A percentile compares a stretch with the other conserved stretches of the same genome.
Evolutionary conservation across 2,329 filamentous ascomycete species (phyloP).

Genomic region (Metarhizium album): DNA sequence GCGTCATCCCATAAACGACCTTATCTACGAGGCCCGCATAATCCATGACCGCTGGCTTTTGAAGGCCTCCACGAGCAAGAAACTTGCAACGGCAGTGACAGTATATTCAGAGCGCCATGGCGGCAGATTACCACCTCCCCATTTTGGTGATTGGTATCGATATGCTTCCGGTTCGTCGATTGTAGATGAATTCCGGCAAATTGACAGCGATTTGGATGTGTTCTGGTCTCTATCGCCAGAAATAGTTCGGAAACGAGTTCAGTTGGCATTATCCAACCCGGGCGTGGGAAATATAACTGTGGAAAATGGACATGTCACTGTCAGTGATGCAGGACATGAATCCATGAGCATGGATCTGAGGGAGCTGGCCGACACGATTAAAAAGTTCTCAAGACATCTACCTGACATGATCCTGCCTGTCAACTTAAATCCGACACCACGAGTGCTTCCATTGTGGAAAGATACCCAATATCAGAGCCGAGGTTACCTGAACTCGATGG

Average conservation of each 20-base stretch:
- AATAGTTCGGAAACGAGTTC: conserved; percentile 51
- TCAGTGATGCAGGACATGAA: conserved; percentile 23
- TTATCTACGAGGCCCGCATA: conserved; percentile 38
- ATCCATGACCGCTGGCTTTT: conserved; percentile 39
- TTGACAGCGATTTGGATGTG: conserved; percentile 61
- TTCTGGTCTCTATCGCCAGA: conserved; percentile 66
- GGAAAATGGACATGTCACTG: conserved; percentile 47
- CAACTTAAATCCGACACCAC: conserved; percentile 48
- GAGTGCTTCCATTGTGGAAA: conserved; percentile 46
- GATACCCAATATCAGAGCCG: conserved; percentile 24
- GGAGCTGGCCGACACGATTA: conserved; percentile 53
- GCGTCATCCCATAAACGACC: conserved; percentile 36
- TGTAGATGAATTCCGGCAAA: conserved; percentile 73
- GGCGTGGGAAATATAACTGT: conserved; percentile 45
- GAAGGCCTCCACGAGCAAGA: conserved; percentile 35
- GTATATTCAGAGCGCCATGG: conserved; percentile 43
- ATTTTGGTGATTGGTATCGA: conserved; percentile 78
- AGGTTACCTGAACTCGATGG: conserved; percentile 17
- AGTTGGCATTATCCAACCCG: conserved; percentile 26
- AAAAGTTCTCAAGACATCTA: conserved; percentile 58
- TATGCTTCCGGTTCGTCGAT: conserved; percentile 64
- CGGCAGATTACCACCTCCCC: conserved; percentile 62
- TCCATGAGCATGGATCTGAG: conserved; percentile 27
- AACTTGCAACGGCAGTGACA: conserved; percentile 32
- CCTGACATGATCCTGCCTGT: conserved; percentile 79